These are phyloP conservation scores for Mortierella polycephala DNA, from an alignment of 371 early-diverging fungal species.

Conservation along the genomic window DNA sequence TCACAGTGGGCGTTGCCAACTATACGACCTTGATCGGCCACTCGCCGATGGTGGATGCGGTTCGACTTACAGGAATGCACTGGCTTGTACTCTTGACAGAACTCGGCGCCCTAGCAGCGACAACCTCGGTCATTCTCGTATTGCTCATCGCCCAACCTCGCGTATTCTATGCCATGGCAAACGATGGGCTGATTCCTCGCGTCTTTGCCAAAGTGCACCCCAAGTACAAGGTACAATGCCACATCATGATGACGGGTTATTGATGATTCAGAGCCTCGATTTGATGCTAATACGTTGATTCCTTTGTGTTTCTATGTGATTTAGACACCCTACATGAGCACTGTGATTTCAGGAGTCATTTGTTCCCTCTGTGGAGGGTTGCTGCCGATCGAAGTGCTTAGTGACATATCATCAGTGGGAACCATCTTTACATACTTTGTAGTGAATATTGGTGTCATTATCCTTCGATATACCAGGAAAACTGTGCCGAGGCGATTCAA, in stretches of 20 bases:
- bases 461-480: conserved; percentile 80
- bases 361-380: conserved; percentile 78
- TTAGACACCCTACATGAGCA: conserved; percentile 84
- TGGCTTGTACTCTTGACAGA: conserved; percentile 81
- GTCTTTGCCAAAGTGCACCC: conserved; percentile 76
- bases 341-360: conserved; percentile 74
- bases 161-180: conserved; percentile 89
- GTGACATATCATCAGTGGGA: conserved; percentile 88
- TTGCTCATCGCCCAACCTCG: conserved; percentile 87
- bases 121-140: conserved; percentile 83
- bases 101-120: conserved; percentile 82
- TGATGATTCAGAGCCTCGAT: no score
- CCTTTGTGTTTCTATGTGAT: no score
- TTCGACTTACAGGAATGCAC: conserved; percentile 61
- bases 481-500: conserved; percentile 80
- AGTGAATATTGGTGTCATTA: conserved; percentile 80
- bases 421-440: conserved; percentile 89
- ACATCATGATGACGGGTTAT: no score
- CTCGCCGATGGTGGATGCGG: conserved; percentile 77
- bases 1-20: conserved; percentile 81
- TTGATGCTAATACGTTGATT: no score
- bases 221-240: conserved; percentile 34
- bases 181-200: conserved; percentile 83
- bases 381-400: conserved; percentile 85
- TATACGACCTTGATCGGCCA: conserved; percentile 64